Base-by-base conservation (phyloP, 2,329 filamentous ascomycete genomes). In the Ciborinia camelliae region DNA sequence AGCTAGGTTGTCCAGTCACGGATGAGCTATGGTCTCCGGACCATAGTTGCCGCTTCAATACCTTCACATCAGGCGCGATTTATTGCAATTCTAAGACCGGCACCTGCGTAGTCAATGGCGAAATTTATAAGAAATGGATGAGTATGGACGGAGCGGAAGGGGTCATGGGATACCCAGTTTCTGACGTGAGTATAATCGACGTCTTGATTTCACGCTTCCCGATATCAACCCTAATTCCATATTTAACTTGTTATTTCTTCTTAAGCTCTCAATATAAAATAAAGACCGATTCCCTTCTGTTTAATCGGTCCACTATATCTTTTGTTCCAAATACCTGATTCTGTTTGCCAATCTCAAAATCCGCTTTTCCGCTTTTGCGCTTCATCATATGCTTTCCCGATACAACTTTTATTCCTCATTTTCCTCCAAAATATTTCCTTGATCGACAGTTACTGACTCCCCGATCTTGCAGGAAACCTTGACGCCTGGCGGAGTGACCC, bases 31-130 rank as follows among this genome's bases (percentile, higher is more conserved):
- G 47, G 59, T 53, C 47, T 10, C 10, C 35, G 10, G 59, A 53
- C 18, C 47, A 37, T 41, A 39, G 37, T 28, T 62, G 47, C 12
- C 47, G 47, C 14, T 62, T 53, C 32, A 62, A 53, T 39, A 53
- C 10, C 20, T 62, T 62, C 20, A 41, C 47, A 20, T 39, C 45
- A 23, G 59, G 59, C 26, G 47, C 47, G 26, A 52, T 62, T 12
- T 62, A 52, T 52, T 62, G 47, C 23, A 52, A 50, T 62, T 18
- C 47, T 41, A 62, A 50, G 28, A 62, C 26, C 15, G 59, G 59
- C 12, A 52, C 48, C 14, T 30, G 47, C 20, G 48, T 43, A 14
- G 37, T 62, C 28, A 39, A 41, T 23, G 35, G 35, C 7, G 59
- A 41, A 23, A 62, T 53, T 7, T 53, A 41, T 15, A 62, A 62